A percentile compares a stretch with the other conserved stretches of the same genome.
These are phyloP conservation scores for Hypoxylon sp. DNA, from an alignment of 2,329 filamentous ascomycete species.

Conservation along the genomic window DNA sequence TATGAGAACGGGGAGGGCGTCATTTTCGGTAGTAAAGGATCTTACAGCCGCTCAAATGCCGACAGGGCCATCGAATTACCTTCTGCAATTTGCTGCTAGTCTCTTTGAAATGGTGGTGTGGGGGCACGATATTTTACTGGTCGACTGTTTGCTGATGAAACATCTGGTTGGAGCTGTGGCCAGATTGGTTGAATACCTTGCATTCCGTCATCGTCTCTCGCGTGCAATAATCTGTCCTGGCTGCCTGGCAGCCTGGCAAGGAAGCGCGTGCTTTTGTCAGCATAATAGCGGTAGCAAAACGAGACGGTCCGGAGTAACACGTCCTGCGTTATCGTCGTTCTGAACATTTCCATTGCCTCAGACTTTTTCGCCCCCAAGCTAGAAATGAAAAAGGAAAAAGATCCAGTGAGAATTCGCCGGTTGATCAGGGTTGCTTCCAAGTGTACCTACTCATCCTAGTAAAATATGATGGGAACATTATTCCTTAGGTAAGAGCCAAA, in stretches of 20 bases:
- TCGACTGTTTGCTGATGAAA: conserved; percentile 40
- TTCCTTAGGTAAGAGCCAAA: conserved; percentile 35
- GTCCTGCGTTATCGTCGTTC: not conserved
- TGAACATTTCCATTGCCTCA: no score
- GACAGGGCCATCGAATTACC: conserved; percentile 45
- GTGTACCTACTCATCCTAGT: conserved; percentile 23
- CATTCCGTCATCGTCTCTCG: conserved; percentile 36
- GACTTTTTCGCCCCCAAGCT: conserved; percentile 18
- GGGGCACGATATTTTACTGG: conserved; percentile 43
- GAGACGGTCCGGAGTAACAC: not conserved
- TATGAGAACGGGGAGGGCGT: conserved; percentile 15
- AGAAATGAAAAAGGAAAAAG: not conserved
- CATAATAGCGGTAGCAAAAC: not conserved
- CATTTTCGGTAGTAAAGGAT: conserved; percentile 25
- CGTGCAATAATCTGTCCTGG: conserved; percentile 27
- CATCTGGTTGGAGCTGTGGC: conserved; percentile 28
- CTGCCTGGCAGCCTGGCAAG: conserved; percentile 24
- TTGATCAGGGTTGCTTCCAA: conserved; percentile 6
- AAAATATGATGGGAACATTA: conserved; percentile 34
- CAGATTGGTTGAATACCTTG: conserved; percentile 28
- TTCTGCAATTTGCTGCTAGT: conserved; percentile 40
- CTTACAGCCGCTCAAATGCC: conserved; percentile 48
- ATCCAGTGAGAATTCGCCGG: conserved; percentile 25
- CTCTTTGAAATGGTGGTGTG: conserved; percentile 42
- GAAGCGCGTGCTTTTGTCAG: conserved; percentile 40